These are phyloP conservation scores for Astrothelium macrocarpum DNA, from an alignment of 495 filamentous ascomycete species.

Conservation along the genomic window DNA sequence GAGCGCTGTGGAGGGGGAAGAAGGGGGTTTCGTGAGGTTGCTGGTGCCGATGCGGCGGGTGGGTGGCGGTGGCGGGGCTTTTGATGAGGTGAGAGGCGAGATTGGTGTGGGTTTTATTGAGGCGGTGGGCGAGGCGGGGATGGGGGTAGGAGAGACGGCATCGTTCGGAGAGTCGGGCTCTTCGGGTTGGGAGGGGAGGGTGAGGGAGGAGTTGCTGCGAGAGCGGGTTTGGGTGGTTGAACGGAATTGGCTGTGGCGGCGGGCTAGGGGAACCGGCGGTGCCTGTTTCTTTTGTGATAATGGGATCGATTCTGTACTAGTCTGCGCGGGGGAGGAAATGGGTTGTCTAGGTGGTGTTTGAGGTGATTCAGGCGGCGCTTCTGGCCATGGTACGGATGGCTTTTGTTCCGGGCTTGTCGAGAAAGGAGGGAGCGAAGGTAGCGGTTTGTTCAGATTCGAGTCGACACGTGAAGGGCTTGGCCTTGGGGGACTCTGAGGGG, in stretches of 20 bases:
- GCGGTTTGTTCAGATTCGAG: constrained; percentile 32
- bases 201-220: constrained; percentile 1
- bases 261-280: background rate
- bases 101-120: too few species aligned
- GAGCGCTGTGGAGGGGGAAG: background rate
- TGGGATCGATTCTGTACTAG: background rate
- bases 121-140: background rate
- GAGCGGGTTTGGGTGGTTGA: background rate
- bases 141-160: background rate
- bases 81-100: background rate
- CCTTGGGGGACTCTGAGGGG: background rate
- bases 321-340: background rate
- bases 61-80: background rate
- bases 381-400: constrained; percentile 1
- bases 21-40: background rate
- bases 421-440: constrained; percentile 22
- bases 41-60: background rate
- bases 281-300: background rate
- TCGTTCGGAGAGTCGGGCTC: background rate
- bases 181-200: background rate
- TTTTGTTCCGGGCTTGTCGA: constrained; percentile 2
- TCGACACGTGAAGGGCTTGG: constrained; percentile 4
- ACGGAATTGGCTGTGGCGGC: background rate
- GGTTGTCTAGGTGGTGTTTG: background rate
- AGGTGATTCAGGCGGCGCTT: background rate